Conservation (phyloP, 768 basidiomycete genomes). For the Podaxis carcinomalis region DNA sequence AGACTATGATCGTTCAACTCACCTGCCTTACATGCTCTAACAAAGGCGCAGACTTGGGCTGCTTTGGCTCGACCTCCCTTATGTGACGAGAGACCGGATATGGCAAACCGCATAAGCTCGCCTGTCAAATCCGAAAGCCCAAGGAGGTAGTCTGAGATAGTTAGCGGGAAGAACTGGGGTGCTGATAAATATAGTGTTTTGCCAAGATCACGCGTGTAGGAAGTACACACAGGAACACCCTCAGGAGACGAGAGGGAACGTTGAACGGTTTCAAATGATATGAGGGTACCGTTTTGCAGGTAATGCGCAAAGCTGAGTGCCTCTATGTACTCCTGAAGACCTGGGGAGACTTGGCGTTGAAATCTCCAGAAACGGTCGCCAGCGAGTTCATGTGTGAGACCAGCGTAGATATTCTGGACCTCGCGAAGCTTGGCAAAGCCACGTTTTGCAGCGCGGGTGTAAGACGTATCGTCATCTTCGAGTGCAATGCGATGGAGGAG, state of each 20-base stretch:
- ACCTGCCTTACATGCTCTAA: conserved; percentile 72
- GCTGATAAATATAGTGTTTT: conserved; percentile 9
- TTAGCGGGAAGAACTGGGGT: conserved; percentile 68
- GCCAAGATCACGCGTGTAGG: conserved; percentile 1
- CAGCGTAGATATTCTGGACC: conserved; percentile 60
- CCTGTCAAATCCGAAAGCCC: conserved; percentile 94
- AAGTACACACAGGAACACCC: conserved; percentile 56
- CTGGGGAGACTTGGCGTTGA: conserved; percentile 68
- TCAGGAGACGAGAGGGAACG: conserved; percentile 53
- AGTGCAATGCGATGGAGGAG: conserved; percentile 71
- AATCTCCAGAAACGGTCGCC: conserved; percentile 77
- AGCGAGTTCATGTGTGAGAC: conserved; percentile 55
- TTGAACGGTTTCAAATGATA: conserved; percentile 69
- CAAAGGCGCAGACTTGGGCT: conserved; percentile 61
- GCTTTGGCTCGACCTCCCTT: conserved; percentile 64
- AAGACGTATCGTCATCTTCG: conserved; percentile 26
- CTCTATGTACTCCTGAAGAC: conserved; percentile 95
- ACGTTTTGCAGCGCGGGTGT: conserved; percentile 38
- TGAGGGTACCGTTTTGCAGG: conserved; percentile 62
- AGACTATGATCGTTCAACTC: conserved; percentile 16
- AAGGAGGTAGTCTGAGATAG: conserved; percentile 82
- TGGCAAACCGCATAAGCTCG: conserved; percentile 94
- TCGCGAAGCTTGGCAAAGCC: conserved; percentile 62
- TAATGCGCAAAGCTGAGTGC: conserved; percentile 87
- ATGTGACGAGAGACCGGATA: conserved; percentile 64